Evolutionary conservation across 2,329 filamentous ascomycete genomes (phyloP), one percentile per base, ranked within the genome.

Genomic region (Macroventuria anomochaeta): DNA sequence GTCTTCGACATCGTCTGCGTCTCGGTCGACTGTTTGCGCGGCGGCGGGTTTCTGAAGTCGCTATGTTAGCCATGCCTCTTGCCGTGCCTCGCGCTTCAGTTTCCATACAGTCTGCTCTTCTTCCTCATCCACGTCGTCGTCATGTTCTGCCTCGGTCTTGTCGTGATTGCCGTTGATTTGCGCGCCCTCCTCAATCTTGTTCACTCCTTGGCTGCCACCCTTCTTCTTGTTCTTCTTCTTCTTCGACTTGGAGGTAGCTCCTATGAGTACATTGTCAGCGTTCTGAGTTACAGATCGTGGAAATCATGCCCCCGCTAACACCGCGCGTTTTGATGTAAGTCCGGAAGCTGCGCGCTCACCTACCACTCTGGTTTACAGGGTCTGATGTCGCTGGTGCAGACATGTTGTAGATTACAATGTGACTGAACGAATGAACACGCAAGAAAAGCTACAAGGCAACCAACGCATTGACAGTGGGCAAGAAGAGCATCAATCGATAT

Each of bases 211-310:
- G 31, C 34, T 54, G 29, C 44, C 51, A 17, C 44, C 61, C 62
- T 75, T 75, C 67, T 73, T 75, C 67, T 74, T 75, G 40, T 70
- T 75, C 66, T 71, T 74, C 69, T 74, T 76, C 64, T 75, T 76
- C 43, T 73, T 74, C 29, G 68, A 73, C 50, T 75, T 76, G 12
- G 70, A 68, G 3, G 65, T 43, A 26, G 64, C 54, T 21, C 67
- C 72, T 75, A 42, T 2, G 20, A 17, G 34, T 40, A 5, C 29
- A 29, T 13, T 15, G 62, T 71, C 48, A 72, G 68, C 53, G 12
- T 1, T 12, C 5, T 23, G n/a, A 20, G 28, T 13, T 21, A n/a
- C 18, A 2, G 17, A 5, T 18, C 34, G 15, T 34, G 18, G 40
- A 13, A 29, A 15, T 28, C 29, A 32, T 21, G n/a, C 34, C 44